These are phyloP conservation scores for Aspergillus bridgeri DNA, from an alignment of 495 filamentous ascomycete genomes.

Conservation along the genomic window DNA sequence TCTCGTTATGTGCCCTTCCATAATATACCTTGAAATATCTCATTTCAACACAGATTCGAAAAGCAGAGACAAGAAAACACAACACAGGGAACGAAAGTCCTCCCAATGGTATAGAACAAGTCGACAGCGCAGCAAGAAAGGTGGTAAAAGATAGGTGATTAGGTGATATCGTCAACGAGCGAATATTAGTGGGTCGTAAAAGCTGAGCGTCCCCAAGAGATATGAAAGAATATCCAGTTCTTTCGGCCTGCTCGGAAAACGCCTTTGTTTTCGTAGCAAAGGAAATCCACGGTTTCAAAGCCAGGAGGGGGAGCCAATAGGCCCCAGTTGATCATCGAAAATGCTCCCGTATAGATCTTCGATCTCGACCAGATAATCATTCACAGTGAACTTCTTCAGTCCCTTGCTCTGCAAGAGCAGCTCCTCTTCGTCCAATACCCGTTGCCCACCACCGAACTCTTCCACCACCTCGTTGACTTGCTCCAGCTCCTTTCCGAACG, in stretches of 20 bases:
- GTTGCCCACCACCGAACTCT: constrained; percentile 69
- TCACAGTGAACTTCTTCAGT: constrained; percentile 68
- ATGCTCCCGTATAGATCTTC: constrained; percentile 59
- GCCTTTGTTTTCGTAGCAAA: neutral
- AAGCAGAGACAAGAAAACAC: neutral
- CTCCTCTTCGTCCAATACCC: constrained; percentile 70
- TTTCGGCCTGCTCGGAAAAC: constrained; percentile 1
- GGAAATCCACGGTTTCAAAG: constrained; percentile 27
- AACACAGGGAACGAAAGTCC: constrained; percentile 10
- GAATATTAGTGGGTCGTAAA: constrained; percentile 28
- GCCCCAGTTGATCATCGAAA: constrained; percentile 44
- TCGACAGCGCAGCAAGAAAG: neutral
- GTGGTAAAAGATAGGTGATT: constrained; percentile 1
- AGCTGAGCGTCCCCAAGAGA: neutral
- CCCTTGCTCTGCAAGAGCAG: constrained; percentile 60
- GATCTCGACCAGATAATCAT: constrained; percentile 84
- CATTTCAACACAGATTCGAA: constrained; percentile 6
- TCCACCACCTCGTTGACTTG: constrained; percentile 70
- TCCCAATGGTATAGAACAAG: constrained; percentile 24
- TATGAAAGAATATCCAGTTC: constrained; percentile 24
- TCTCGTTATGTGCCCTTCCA: constrained; percentile 1
- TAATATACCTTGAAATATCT: constrained; percentile 10
- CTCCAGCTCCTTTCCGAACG: constrained; percentile 49
- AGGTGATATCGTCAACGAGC: constrained; percentile 16
- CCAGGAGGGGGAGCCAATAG: constrained; percentile 38